These are phyloP conservation scores for Cucurbitaria berberidis DNA, from an alignment of 2,329 filamentous ascomycete genomes.

Conservation along the genomic window DNA sequence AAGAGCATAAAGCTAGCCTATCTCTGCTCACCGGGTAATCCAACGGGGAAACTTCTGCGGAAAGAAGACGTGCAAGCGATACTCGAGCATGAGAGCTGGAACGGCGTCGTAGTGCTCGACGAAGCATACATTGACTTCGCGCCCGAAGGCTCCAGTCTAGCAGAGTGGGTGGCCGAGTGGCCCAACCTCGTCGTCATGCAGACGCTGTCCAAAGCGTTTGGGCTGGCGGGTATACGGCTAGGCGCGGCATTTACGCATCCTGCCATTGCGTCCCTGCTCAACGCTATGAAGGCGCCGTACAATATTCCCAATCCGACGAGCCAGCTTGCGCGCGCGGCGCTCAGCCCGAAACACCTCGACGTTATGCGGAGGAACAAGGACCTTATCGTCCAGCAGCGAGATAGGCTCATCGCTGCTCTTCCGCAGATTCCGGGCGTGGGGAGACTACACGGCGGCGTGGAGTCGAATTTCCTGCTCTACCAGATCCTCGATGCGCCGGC, in stretches of 20 bases:
- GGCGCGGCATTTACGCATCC: conserved; percentile 82
- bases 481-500: conserved; percentile 75
- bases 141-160: conserved; percentile 76
- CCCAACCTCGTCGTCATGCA: conserved; percentile 98
- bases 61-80: conserved; percentile 76
- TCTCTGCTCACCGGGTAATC: conserved; percentile 93
- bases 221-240: conserved; percentile 89
- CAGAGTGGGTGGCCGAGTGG: conserved; percentile 90
- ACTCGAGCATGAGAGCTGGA: conserved; percentile 89
- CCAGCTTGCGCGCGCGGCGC: conserved; percentile 75
- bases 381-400: conserved; percentile 76
- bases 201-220: conserved; percentile 97
- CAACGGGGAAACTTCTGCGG: conserved; percentile 78
- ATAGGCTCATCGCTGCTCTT: conserved; percentile 75
- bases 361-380: conserved; percentile 74
- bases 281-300: conserved; percentile 94
- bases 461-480: conserved; percentile 88
- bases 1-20: conserved; percentile 84
- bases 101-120: conserved; percentile 90
- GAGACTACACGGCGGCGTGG: conserved; percentile 76
- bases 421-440: conserved; percentile 80
- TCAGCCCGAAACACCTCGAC: conserved; percentile 69
- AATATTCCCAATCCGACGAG: conserved; percentile 91
- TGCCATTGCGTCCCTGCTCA: conserved; percentile 78
- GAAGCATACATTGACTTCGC: conserved; percentile 98